Evolutionary conservation across 176 grass and related monocot genomes (phyloP), one percentile per base, ranked within the genome.

Genomic region (Saccharum spontaneum): DNA sequence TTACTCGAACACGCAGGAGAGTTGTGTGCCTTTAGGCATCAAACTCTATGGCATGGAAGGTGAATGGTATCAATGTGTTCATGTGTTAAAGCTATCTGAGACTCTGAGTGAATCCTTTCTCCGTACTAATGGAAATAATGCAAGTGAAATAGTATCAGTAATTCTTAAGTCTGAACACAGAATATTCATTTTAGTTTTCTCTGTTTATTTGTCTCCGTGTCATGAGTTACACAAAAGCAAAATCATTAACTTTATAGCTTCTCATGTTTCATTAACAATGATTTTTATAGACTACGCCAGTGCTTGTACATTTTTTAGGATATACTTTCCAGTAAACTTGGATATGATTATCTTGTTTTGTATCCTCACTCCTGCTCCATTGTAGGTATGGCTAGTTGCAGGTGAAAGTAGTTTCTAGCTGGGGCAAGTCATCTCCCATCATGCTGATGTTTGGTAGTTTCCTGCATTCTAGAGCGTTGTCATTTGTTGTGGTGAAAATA

Each of bases 401-500:
- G 15, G 8, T 68, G 40, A 74, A 79, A 84, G 7, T 24, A 48
- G 37, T 49, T 60, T 74, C 18, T 45, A 28, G 57, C 24, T 44
- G 26, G 41, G 34, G 4, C 45, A 57, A 83, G 26, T 79, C 31
- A 24, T 37, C 55, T 52, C 49, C 49, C 69, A 20, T 24, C 38
- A 0, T 62, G 41, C 2, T 41, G 18, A 46, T 49, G 22, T 14
- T 78, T 44, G 43, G 13, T 79, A 66, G 41, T 73, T 74, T 79
- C 5, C 5, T 69, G 38, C 67, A 45, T 60, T 20, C 31, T 60
- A 8, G 20, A 34, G 38, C 43, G 22, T 46, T 17, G 40, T 61
- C 79, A 52, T 36, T 43, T 81, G 67, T 69, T 15, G 23, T 84
- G 55, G 17, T 88, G 71, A 67, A 74, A 77, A 37, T 73, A 54